Percentiles rank a stretch among this genome's conserved stretches.
Conservation (phyloP, 1,139 yeast species). For the Geotrichum siamense region DNA sequence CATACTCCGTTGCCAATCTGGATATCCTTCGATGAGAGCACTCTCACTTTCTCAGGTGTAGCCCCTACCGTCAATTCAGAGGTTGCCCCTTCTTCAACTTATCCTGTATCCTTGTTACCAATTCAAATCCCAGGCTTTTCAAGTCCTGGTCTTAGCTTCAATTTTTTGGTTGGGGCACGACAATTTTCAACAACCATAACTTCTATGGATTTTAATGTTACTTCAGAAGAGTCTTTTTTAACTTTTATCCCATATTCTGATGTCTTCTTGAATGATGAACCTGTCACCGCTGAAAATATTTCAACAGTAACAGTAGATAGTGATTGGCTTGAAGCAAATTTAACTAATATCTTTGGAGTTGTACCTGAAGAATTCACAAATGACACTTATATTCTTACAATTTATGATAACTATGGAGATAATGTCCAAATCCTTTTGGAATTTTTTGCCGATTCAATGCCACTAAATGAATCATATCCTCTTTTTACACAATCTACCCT, state of each 20-base stretch:
- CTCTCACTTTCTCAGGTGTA: constrained; percentile 70
- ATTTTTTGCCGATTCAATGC: constrained; percentile 20
- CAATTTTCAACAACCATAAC: constrained; percentile 58
- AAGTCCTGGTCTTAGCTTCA: constrained; percentile 63
- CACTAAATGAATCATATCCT: constrained; percentile 14
- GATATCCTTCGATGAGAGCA: constrained; percentile 54
- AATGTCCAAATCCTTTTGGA: constrained; percentile 52
- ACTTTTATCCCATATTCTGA: constrained; percentile 53
- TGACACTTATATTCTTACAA: constrained; percentile 41
- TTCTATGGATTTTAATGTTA: constrained; percentile 48
- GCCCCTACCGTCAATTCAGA: constrained; percentile 81
- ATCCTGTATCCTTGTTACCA: constrained; percentile 68
- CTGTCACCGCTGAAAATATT: constrained; percentile 47
- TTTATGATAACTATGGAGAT: constrained; percentile 60
- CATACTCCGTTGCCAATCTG: constrained; percentile 88
- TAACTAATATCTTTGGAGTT: constrained; percentile 40
- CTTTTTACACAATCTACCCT: constrained; percentile 19
- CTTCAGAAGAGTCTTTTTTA: constrained; percentile 49
- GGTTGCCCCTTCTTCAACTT: constrained; percentile 78
- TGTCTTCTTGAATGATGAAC: constrained; percentile 53
- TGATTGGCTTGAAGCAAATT: constrained; percentile 49
- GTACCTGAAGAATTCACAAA: constrained; percentile 48
- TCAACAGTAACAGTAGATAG: constrained; percentile 47
- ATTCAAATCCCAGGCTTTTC: constrained; percentile 71
- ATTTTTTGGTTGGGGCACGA: constrained; percentile 81